phyloP scores from a whole-genome alignment of 2,329 filamentous ascomycete species.

The Cercospora nicotianae region DNA sequence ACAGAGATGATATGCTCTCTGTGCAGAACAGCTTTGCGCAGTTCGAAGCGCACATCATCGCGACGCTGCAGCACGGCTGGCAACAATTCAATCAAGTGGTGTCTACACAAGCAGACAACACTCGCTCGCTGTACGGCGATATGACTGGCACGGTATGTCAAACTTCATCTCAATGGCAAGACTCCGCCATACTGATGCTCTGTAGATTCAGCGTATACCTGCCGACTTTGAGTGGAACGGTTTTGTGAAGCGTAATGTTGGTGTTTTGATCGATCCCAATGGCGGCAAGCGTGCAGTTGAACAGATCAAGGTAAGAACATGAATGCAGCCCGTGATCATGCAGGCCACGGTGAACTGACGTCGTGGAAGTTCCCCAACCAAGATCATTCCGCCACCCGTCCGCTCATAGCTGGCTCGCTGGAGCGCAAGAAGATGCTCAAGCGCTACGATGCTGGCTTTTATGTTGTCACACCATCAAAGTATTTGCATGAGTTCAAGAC shows the following conservation, averaged over 20 bases:
- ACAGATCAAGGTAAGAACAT: slow-evolving; percentile 52
- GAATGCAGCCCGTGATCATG: not conserved
- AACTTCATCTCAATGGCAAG: not conserved
- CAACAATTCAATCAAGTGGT: slow-evolving; percentile 80
- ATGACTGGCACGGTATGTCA: slow-evolving; percentile 63
- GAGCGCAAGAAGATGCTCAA: slow-evolving; percentile 90
- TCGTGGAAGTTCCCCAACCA: slow-evolving; percentile 74
- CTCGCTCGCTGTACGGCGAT: slow-evolving; percentile 76
- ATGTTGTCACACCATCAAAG: slow-evolving; percentile 82
- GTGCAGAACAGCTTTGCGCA: slow-evolving; percentile 87
- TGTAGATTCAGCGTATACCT: slow-evolving; percentile 68
- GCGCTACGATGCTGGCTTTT: slow-evolving; percentile 78
- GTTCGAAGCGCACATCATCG: slow-evolving; percentile 84
- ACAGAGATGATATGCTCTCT: slow-evolving; percentile 82
- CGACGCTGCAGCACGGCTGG: slow-evolving; percentile 78
- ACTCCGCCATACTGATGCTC: not conserved
- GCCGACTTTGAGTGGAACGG: slow-evolving; percentile 88
- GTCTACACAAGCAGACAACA: slow-evolving; percentile 77
- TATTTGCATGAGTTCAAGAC: slow-evolving; percentile 97
- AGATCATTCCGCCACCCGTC: slow-evolving; percentile 73
- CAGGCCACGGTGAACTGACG: not conserved
- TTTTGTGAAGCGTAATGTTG: slow-evolving; percentile 70
- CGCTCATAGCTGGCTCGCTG: slow-evolving; percentile 82
- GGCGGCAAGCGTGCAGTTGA: slow-evolving; percentile 72
- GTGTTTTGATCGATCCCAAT: slow-evolving; percentile 74